Evolutionary conservation across 768 basidiomycete genomes (phyloP).

Genomic region (Collybia sordida): DNA sequence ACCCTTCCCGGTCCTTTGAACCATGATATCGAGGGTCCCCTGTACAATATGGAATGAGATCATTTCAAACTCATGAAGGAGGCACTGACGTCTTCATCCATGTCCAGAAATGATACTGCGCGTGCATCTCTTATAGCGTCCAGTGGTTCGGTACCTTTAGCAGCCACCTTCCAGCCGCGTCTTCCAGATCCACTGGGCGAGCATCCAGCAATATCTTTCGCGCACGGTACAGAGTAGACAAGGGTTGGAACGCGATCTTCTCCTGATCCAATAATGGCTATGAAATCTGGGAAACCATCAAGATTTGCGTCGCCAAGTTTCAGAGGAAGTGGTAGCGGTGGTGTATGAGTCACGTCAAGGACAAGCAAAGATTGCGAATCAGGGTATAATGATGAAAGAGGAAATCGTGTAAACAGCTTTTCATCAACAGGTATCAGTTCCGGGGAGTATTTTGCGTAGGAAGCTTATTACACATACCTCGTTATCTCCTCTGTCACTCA

Average conservation of each 20-base stretch:
- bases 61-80: not conserved
- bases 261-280: conserved; percentile 53
- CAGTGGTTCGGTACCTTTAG: conserved; percentile 59
- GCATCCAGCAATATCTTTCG: conserved; percentile 57
- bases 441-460: not conserved
- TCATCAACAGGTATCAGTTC: not conserved
- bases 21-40: conserved; percentile 89
- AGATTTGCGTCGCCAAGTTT: conserved; percentile 88
- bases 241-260: conserved; percentile 55
- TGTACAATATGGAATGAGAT: conserved; percentile 24
- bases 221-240: conserved; percentile 64
- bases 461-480: conserved; percentile 34
- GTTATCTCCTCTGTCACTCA: conserved; percentile 50
- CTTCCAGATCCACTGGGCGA: conserved; percentile 44
- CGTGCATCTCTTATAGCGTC: conserved; percentile 74
- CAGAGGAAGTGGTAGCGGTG: conserved; percentile 73
- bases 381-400: conserved; percentile 60
- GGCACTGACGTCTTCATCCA: conserved; percentile 89
- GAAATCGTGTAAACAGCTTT: conserved; percentile 67
- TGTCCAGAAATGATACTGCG: conserved; percentile 78
- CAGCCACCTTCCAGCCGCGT: conserved; percentile 63
- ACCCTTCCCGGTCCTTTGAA: conserved; percentile 77
- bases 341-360: conserved; percentile 61
- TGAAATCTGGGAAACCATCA: conserved; percentile 91
- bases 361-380: conserved; percentile 61